A percentile compares a stretch with the other conserved stretches of the same genome.
phyloP scores from a whole-genome alignment of 2,329 filamentous ascomycete genomes.

The Aspergillus hiratsukae region DNA sequence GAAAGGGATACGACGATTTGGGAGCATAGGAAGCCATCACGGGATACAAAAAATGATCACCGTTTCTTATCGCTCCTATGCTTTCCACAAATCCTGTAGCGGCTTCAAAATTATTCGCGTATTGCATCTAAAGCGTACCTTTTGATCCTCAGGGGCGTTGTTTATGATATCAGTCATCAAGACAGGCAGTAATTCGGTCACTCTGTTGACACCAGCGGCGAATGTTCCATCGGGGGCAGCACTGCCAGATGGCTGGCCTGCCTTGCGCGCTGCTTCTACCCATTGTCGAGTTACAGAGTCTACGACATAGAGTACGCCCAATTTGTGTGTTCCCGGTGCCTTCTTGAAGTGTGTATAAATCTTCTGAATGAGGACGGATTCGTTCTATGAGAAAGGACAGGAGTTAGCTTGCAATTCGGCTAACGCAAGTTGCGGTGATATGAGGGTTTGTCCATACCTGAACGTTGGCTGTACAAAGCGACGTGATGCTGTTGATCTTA shows the following conservation, averaged over 20 bases:
- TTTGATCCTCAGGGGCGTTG: slow-evolving; percentile 86
- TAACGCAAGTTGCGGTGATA: not conserved
- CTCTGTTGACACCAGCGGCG: slow-evolving; percentile 91
- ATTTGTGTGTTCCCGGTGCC: slow-evolving; percentile 88
- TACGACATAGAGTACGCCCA: slow-evolving; percentile 99
- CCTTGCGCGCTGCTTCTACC: slow-evolving; percentile 88
- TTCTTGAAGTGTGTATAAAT: slow-evolving; percentile 97
- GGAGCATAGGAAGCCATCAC: slow-evolving; percentile 16
- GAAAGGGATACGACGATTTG: slow-evolving; percentile 21
- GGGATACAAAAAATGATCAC: slow-evolving; percentile 29
- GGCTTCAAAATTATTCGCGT: slow-evolving; percentile 17
- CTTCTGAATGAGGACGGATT: slow-evolving; percentile 91
- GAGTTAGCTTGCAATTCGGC: slow-evolving; percentile 19
- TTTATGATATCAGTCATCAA: slow-evolving; percentile 95
- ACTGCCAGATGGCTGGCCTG: slow-evolving; percentile 75
- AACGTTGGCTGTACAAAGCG: slow-evolving; percentile 81
- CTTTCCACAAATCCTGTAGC: slow-evolving; percentile 31
- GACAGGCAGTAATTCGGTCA: slow-evolving; percentile 88
- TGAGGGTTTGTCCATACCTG: slow-evolving; percentile 60
- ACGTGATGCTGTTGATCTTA: slow-evolving; percentile 82
- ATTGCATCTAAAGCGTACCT: slow-evolving; percentile 65
- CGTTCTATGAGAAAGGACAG: slow-evolving; percentile 59
- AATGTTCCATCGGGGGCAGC: slow-evolving; percentile 85
- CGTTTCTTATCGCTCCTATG: slow-evolving; percentile 17
- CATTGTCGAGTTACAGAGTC: slow-evolving; percentile 99